Evolutionary conservation across 1,284 basidiomycete species (phyloP), one percentile per base, ranked within the genome.

Genomic region (Ustilago shanxiensis): DNA sequence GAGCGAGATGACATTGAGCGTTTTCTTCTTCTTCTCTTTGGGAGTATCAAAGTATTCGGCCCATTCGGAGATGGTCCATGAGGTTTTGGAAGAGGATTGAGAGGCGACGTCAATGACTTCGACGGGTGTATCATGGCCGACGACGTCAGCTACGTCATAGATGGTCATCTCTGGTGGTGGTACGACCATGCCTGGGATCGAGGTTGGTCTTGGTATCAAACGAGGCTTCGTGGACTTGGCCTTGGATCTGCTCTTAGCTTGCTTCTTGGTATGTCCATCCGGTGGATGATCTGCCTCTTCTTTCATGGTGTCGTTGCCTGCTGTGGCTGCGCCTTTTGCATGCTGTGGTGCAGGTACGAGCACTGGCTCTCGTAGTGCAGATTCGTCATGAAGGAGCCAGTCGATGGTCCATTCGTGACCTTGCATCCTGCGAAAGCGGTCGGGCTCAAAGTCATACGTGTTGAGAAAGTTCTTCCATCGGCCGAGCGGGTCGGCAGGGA

Each of bases 11-110:
- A 96, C 93, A 81, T 96, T 96, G 77, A 91, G 90, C 35, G 97
- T 91, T 86, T 95, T 96, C 18, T 78, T 67, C 54, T 77, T 73
- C 62, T 79, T 63, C 10, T 89, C 87, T 2, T 90, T 88, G 33
- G 92, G 91, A 20, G 89, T 88, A 66, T 90, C 88, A 84, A 93
- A 93, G 85, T 99, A 98, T 64, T 92, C 91, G 2, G 92, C 93
- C 96, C 96, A 99, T 86, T 91, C 92, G 11, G 90, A 90, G 10
- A 99, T 88, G 10, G 92, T 94, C 95, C 96, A 98, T 4, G 76
- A 67, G 8, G 81, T 75, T 28, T 80, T 64, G 11, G 85, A 79
- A 1, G 84, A 84, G 33, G 86, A 84, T 39, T 87, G 87, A 4
- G 82, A 85, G 9, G 83, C 85, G 11, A 86, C 86, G 66, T 87